These are phyloP conservation scores for Geoglossum cookeanum DNA, from an alignment of 2,329 filamentous ascomycete species.

Conservation along the genomic window DNA sequence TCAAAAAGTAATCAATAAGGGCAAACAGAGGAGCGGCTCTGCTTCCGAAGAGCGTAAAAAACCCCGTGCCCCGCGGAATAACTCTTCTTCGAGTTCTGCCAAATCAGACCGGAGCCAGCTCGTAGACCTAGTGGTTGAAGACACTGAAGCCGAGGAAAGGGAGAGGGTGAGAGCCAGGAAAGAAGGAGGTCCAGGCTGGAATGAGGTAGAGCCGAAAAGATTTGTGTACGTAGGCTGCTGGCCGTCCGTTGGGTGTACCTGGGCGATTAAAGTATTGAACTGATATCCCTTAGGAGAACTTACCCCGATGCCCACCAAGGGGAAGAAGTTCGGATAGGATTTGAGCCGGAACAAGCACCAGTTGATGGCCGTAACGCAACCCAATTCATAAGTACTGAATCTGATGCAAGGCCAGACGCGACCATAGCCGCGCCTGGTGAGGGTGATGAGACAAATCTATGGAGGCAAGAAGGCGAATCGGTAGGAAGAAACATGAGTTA, in stretches of 20 bases:
- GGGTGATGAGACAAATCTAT: not conserved
- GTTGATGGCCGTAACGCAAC: not conserved
- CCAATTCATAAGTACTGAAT: not conserved
- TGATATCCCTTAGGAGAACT: slow-evolving; percentile 20
- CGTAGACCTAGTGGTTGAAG: slow-evolving; percentile 48
- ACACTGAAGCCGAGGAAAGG: slow-evolving; percentile 39
- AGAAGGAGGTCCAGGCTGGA: slow-evolving; percentile 42
- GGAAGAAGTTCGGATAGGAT: slow-evolving; percentile 34
- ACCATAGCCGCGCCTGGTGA: not conserved
- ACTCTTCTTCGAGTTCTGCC: slow-evolving; percentile 28
- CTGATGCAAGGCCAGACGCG: not conserved
- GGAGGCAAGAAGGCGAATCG: not conserved
- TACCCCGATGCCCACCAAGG: slow-evolving; percentile 27
- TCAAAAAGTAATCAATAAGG: slow-evolving; percentile 25
- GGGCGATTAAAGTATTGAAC: not conserved
- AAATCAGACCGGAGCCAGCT: slow-evolving; percentile 42
- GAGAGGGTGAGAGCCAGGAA: slow-evolving; percentile 42
- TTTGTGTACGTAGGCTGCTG: slow-evolving; percentile 28
- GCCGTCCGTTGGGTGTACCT: not conserved
- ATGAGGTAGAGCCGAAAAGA: slow-evolving; percentile 33
- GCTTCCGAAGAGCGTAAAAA: slow-evolving; percentile 2
- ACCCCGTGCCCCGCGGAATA: slow-evolving; percentile 19
- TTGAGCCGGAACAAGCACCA: slow-evolving; percentile 28
- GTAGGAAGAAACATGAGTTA: not conserved
- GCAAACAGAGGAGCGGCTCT: slow-evolving; percentile 19